phyloP scores from a whole-genome alignment of 2,329 filamentous ascomycete species.

The Colletotrichum karsti region DNA sequence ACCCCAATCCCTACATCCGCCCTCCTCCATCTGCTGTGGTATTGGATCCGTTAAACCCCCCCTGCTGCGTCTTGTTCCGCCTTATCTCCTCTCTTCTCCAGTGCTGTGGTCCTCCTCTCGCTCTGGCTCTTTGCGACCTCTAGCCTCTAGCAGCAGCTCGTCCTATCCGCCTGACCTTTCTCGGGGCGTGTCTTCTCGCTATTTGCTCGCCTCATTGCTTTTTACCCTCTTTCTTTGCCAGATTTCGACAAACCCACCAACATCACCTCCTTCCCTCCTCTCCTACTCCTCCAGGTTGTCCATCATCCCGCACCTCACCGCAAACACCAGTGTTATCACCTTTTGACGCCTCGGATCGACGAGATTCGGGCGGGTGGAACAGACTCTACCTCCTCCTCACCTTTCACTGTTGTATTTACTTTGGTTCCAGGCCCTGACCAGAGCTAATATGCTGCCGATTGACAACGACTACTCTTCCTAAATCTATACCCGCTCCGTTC shows the following conservation, averaged over 20 bases:
- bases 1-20: constrained; percentile 29
- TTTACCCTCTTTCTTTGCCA: constrained; percentile 5
- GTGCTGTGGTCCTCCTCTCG: constrained; percentile 14
- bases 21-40: constrained; percentile 25
- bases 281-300: not conserved
- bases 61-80: constrained; percentile 26
- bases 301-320: not conserved
- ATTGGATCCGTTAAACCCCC: constrained; percentile 17
- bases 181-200: constrained; percentile 26
- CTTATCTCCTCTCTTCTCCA: constrained; percentile 27
- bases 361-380: constrained; percentile 21
- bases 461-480: constrained; percentile 23
- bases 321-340: not conserved
- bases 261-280: not conserved
- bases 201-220: constrained; percentile 24
- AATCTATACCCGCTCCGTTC: constrained; percentile 20
- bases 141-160: constrained; percentile 19
- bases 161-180: constrained; percentile 28
- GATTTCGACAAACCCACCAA: constrained; percentile 9
- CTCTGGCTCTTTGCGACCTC: constrained; percentile 19
- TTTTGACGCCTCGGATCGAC: constrained; percentile 14
- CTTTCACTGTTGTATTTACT: constrained; percentile 15
- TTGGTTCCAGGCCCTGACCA: constrained; percentile 25
- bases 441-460: constrained; percentile 29
- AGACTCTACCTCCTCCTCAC: not conserved